phyloP scores from a whole-genome alignment of 108 stramenopile species.

The Stephanodiscus triporus region DNA sequence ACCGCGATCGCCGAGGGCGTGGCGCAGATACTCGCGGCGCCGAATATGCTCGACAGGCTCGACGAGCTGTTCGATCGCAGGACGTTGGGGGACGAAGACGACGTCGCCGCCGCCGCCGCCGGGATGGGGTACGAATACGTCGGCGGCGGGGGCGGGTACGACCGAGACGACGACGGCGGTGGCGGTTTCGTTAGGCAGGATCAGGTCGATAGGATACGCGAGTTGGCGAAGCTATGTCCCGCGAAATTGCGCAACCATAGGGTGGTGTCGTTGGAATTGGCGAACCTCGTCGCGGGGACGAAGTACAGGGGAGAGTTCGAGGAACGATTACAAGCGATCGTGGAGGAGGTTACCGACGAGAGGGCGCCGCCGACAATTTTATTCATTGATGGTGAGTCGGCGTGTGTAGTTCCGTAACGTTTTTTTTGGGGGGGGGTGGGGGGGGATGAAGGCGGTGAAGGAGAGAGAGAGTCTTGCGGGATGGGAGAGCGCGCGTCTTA shows the following conservation, averaged over 20 bases:
- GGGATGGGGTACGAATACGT: no score
- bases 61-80: conserved; percentile 54
- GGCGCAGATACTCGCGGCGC: conserved; percentile 74
- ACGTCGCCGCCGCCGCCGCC: no score
- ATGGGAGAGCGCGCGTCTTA: not conserved
- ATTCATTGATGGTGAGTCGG: conserved; percentile 77
- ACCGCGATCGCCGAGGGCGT: conserved; percentile 89
- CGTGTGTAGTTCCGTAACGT: no score
- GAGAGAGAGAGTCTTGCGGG: conserved; percentile 2
- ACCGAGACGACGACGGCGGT: conserved; percentile 22
- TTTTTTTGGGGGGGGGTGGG: no score
- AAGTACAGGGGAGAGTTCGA: conserved; percentile 83
- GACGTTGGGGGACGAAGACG: not conserved
- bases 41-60: conserved; percentile 44
- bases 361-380: conserved; percentile 83
- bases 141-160: not conserved
- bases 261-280: conserved; percentile 80
- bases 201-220: conserved; percentile 58
- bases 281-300: conserved; percentile 83
- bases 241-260: conserved; percentile 69
- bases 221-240: conserved; percentile 71
- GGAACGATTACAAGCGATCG: conserved; percentile 81
- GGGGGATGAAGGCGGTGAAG: no score
- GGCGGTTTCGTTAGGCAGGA: conserved; percentile 45
- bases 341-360: conserved; percentile 80